These are phyloP conservation scores for Ampelocalamus luodianensis DNA, from an alignment of 176 grass and related monocot species.

Conservation along the genomic window DNA sequence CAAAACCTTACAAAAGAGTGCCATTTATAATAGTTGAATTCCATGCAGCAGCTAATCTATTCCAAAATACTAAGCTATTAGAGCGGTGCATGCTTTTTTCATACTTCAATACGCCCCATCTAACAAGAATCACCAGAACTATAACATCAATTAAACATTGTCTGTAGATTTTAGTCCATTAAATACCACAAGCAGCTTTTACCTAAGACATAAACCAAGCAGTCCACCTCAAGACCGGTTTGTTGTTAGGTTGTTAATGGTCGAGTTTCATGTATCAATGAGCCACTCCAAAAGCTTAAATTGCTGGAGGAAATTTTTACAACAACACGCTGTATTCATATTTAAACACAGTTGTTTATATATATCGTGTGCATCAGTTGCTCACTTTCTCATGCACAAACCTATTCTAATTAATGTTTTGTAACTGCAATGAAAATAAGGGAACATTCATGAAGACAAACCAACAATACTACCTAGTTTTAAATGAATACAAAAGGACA, in stretches of 20 bases:
- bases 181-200: not conserved
- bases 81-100: not conserved
- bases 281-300: not conserved
- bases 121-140: not conserved
- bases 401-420: not conserved
- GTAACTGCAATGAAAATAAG: not conserved
- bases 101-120: not conserved
- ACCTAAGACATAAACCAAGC: not conserved
- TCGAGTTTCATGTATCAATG: not conserved
- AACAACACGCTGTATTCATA: not conserved
- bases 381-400: not conserved
- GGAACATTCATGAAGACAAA: not conserved
- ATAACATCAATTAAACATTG: not conserved
- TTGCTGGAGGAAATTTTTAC: not conserved
- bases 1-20: not conserved
- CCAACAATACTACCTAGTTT: not conserved
- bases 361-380: not conserved
- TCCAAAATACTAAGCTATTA: too few relatives aligned
- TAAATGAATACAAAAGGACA: not conserved
- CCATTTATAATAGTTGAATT: not conserved
- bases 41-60: not conserved
- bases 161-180: not conserved
- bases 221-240: not conserved
- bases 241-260: not conserved
- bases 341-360: not conserved